Evolutionary conservation across 176 grass and related monocot species (phyloP).

Genomic region (Oryza coarctata): DNA sequence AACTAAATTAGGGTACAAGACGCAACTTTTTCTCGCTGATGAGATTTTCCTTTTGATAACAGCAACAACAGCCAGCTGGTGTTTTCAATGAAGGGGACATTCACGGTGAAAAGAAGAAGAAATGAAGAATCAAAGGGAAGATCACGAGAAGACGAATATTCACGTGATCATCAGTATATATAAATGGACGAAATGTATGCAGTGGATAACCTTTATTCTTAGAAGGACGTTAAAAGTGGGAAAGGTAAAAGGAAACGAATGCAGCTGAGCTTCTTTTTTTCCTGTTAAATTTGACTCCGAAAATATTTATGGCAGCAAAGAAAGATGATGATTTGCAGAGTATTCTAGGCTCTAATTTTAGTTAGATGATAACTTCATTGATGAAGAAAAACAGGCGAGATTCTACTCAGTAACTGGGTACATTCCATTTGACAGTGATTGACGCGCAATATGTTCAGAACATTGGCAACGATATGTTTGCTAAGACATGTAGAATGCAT

Average conservation of each 20-base stretch:
- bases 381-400: not conserved
- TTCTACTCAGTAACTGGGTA: not conserved
- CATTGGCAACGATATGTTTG: not conserved
- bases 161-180: not conserved
- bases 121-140: not conserved
- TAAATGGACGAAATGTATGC: not conserved
- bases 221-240: not conserved
- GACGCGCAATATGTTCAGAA: not conserved
- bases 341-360: not conserved
- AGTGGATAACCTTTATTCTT: constrained; percentile 4
- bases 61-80: not conserved
- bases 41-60: not conserved
- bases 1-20: not conserved
- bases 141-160: not conserved
- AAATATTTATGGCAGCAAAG: not conserved
- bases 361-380: not conserved
- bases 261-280: not conserved
- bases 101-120: not conserved
- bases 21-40: not conserved
- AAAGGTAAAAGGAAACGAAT: not conserved
- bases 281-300: not conserved
- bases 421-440: not conserved
- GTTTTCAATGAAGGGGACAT: not conserved
- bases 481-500: constrained; percentile 9
- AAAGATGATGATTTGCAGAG: not conserved